Conservation (phyloP, 1,284 basidiomycete species). For the Peniophora sp. region DNA sequence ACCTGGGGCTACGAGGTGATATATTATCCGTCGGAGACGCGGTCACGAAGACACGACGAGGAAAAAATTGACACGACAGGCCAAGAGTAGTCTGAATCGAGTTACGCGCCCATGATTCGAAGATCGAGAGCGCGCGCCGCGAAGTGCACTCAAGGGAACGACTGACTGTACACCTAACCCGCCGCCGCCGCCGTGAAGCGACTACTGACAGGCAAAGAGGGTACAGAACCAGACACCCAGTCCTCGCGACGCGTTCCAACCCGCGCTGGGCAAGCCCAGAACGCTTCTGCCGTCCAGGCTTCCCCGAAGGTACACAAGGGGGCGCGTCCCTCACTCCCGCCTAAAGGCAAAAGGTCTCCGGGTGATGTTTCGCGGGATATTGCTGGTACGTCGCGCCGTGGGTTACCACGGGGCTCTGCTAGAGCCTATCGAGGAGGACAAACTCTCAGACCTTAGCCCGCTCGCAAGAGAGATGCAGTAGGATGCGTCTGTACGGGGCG, state of each 20-base stretch:
- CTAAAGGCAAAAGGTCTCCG: slow-evolving; percentile 8
- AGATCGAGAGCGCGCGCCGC: slow-evolving; percentile 11
- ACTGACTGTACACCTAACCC: slow-evolving; percentile 2
- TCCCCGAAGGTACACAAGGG: not conserved
- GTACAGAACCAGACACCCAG: slow-evolving; percentile 6
- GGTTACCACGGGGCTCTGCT: slow-evolving; percentile 13
- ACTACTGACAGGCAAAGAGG: not conserved
- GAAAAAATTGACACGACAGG: slow-evolving; percentile 18
- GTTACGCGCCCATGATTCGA: slow-evolving; percentile 11
- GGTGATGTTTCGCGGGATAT: slow-evolving; percentile 4
- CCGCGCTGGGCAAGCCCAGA: not conserved
- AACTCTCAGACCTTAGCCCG: slow-evolving; percentile 24
- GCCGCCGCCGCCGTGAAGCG: not conserved
- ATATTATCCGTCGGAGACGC: not conserved
- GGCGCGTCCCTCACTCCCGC: slow-evolving; percentile 2
- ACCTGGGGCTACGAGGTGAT: no score
- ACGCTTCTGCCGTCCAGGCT: not conserved
- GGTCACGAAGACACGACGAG: slow-evolving; percentile 13
- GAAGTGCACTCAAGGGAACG: slow-evolving; percentile 21
- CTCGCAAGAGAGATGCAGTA: slow-evolving; percentile 14
- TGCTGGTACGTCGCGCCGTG: slow-evolving; percentile 17
- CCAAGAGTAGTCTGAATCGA: slow-evolving; percentile 25
- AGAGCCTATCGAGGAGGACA: slow-evolving; percentile 15
- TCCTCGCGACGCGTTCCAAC: slow-evolving; percentile 10
- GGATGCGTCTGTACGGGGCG: slow-evolving; percentile 14